Base-by-base conservation (phyloP, 495 filamentous ascomycete genomes). In the Talaromyces thailandensis region DNA sequence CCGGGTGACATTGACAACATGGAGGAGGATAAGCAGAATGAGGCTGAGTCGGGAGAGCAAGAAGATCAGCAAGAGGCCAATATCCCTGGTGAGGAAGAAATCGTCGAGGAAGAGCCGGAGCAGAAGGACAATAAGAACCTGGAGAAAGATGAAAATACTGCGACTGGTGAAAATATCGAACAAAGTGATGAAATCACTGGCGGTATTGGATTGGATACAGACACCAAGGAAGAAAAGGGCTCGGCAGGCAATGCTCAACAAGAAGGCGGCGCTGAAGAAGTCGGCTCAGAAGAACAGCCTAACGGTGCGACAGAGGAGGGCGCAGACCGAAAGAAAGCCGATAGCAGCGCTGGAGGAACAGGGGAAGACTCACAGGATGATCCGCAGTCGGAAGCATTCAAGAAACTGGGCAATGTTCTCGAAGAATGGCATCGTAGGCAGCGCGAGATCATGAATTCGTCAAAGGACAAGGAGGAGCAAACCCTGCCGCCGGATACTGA, bases 401-500 rank as follows among this genome's bases (percentile, higher is more conserved):
- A 93, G 76, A 93, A 94, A 64, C 81, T 99, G 61, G 95, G 95
- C 2, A 91, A 97, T 76, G 86, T 88, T 23, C 80, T 99, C n/a
- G 93, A 97, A 67, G 80, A 86, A 64, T 99, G 93, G 92, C 91
- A 97, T 71, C 84, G 88, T 45, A 86, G 86, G 64, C 89, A 93
- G 65, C 80, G 82, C 28, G 84, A 95, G 61, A 96, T 99, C 61
- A 75, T 83, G 65, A 81, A 88, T 60, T 80, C 88, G 9, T 79
- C 83, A 37, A 77, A 90, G 57, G 81, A 89, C 53, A 76, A 86
- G 12, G 81, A 81, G 2, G 76, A 83, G 1, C 68, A 83, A 61
- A 64, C 74, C 58, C 66, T 81, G 62, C 71, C 81, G 45, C 73
- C 83, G 61, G 84, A 90, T 55, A 78, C 81, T 21, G 84, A 91